Evolutionary conservation across 345 rosid genomes (phyloP).

Genomic region (Eucalyptus erythrocorys): DNA sequence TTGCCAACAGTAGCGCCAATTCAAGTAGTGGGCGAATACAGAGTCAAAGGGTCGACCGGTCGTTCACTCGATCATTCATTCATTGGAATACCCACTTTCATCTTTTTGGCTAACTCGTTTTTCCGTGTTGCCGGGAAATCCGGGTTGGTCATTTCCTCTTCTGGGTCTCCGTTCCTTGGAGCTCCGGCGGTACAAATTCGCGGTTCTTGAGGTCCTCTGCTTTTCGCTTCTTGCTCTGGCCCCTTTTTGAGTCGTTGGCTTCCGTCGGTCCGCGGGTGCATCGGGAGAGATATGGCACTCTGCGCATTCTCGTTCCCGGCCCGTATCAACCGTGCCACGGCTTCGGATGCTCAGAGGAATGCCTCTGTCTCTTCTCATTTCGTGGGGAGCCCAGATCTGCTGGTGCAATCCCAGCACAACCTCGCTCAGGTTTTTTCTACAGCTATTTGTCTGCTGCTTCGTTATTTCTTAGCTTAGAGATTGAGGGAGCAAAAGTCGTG

Average conservation of each 20-base stretch:
- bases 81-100: neutral
- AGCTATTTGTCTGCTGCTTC: neutral
- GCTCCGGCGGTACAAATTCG: neutral
- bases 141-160: neutral
- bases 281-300: slow-evolving; percentile 41
- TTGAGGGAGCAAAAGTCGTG: neutral
- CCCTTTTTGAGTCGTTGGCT: neutral
- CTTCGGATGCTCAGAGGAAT: slow-evolving; percentile 24
- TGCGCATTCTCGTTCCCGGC: slow-evolving; percentile 61
- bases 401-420: slow-evolving; percentile 13
- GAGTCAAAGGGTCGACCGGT: neutral
- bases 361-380: slow-evolving; percentile 13
- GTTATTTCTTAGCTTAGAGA: neutral
- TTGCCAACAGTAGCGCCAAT: neutral
- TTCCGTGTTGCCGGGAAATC: neutral
- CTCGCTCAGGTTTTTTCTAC: slow-evolving; percentile 17
- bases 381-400: slow-evolving; percentile 37
- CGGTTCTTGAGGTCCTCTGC: neutral
- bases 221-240: neutral
- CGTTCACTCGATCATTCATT: neutral
- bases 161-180: neutral
- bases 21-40: neutral
- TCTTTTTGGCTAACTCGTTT: neutral
- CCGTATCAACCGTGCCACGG: slow-evolving; percentile 13
- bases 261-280: neutral